A percentile compares a stretch with the other conserved stretches of the same genome.
Evolutionary conservation across 352 stramenopile genomes (phyloP).

Genomic region (Phytophthora syringae): DNA sequence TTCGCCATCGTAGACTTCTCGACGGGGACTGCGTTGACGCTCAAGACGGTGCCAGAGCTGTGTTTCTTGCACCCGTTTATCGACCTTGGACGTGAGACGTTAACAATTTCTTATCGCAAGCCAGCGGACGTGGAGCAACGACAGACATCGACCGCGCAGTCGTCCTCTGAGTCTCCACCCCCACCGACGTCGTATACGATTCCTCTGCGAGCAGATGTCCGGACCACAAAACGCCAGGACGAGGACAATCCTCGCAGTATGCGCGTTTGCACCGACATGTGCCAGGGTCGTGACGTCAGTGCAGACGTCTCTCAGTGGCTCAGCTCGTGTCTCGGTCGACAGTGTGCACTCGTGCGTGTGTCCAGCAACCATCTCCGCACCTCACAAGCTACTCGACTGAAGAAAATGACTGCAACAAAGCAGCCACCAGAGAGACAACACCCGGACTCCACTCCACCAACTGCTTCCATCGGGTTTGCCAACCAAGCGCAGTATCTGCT

Average conservation of each 20-base stretch:
- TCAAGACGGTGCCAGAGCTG: conserved; percentile 66
- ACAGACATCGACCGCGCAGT: conserved; percentile 7
- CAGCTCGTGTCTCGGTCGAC: conserved; percentile 58
- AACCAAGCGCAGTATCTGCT: conserved; percentile 79
- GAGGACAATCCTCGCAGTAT: conserved; percentile 40
- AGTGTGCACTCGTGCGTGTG: conserved; percentile 78
- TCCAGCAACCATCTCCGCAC: conserved; percentile 47
- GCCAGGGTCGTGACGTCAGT: conserved; percentile 60
- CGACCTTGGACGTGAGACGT: conserved; percentile 59
- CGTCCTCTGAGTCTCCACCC: conserved; percentile 5
- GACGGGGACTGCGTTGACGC: conserved; percentile 52
- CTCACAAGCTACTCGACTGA: conserved; percentile 25
- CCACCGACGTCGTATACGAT: conserved; percentile 41
- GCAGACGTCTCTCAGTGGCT: conserved; percentile 69
- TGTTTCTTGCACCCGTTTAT: conserved; percentile 69
- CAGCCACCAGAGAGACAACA: background rate
- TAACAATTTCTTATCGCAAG: conserved; percentile 54
- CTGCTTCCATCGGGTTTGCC: conserved; percentile 68
- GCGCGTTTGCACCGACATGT: conserved; percentile 59
- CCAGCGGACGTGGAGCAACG: conserved; percentile 2
- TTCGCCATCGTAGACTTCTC: conserved; percentile 74
- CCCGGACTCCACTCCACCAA: background rate
- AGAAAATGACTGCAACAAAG: background rate
- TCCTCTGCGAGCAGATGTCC: conserved; percentile 32
- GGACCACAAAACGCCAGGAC: conserved; percentile 22